A percentile compares a stretch with the other conserved stretches of the same genome.
Evolutionary conservation across 2,329 filamentous ascomycete species (phyloP).

Genomic region (Stachybotrys echinatus): DNA sequence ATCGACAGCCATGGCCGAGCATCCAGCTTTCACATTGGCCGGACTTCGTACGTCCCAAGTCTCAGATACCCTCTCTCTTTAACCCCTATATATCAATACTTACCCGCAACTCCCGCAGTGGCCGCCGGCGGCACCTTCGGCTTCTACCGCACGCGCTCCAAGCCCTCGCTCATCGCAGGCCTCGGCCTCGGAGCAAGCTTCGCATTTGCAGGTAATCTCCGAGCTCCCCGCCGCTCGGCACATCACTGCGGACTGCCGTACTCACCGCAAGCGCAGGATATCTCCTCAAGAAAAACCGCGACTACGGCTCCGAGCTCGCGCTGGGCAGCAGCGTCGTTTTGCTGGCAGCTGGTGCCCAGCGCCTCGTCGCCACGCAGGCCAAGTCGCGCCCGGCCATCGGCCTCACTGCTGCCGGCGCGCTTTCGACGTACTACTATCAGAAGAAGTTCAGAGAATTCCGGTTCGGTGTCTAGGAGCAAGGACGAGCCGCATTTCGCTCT

Average conservation of each 20-base stretch:
- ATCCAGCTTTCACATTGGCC: conserved; percentile 34
- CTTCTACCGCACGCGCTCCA: conserved; percentile 17
- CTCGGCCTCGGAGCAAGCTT: conserved; percentile 16
- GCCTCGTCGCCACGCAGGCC: conserved; percentile 31
- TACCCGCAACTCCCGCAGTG: conserved; percentile 8
- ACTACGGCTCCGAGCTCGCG: conserved; percentile 35
- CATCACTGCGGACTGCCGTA: background rate
- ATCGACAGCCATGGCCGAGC: conserved; percentile 28
- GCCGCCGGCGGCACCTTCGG: conserved; percentile 17
- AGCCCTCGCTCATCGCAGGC: conserved; percentile 18
- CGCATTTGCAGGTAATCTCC: conserved; percentile 14
- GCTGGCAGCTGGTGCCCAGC: conserved; percentile 28
- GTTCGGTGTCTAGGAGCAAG: conserved; percentile 24
- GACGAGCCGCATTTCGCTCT: too few relatives aligned
- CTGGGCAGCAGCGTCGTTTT: conserved; percentile 32
- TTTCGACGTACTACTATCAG: conserved; percentile 35
- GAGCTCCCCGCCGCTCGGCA: background rate
- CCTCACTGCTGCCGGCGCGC: conserved; percentile 23
- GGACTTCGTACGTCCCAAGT: conserved; percentile 27
- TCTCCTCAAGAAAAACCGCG: conserved; percentile 34
- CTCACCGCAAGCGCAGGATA: conserved; percentile 22
- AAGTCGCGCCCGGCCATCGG: conserved; percentile 29
- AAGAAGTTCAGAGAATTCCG: conserved; percentile 34
- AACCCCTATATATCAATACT: fast-evolving
- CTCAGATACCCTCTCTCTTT: background rate